These are phyloP conservation scores for Isatis tinctoria DNA, from an alignment of 345 rosid species.

Conservation along the genomic window DNA sequence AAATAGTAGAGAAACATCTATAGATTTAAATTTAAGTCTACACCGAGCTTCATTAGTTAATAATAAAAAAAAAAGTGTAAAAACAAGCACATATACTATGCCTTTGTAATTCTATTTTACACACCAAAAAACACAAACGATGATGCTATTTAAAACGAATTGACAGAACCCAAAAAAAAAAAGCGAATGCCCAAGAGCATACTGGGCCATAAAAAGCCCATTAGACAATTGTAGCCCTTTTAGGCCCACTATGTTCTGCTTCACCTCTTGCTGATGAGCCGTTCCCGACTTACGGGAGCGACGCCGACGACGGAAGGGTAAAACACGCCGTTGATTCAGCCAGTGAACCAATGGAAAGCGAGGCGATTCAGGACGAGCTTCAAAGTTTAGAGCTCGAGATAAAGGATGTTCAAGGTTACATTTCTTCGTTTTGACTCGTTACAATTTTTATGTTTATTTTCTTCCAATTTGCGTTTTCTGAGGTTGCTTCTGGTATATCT, in stretches of 20 bases:
- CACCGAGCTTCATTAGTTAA: background rate
- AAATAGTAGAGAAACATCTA: background rate
- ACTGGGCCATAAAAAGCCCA: background rate
- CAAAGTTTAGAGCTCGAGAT: conserved; percentile 51
- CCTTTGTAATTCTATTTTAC: background rate
- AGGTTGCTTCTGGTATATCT: background rate
- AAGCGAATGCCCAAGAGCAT: background rate
- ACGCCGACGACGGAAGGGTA: background rate
- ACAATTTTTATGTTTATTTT: background rate
- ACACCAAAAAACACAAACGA: too few relatives aligned
- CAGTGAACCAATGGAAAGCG: conserved; percentile 43
- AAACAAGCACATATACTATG: background rate
- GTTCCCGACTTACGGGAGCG: background rate
- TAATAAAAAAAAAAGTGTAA: background rate
- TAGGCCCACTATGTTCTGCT: background rate
- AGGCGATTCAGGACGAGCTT: conserved; percentile 56
- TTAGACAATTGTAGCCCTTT: background rate
- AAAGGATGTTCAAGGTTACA: conserved; percentile 62
- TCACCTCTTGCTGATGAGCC: background rate
- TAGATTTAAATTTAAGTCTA: background rate
- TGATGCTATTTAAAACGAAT: too few relatives aligned
- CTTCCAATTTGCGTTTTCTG: conserved; percentile 3
- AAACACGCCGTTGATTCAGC: conserved; percentile 8
- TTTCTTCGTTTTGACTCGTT: too few relatives aligned
- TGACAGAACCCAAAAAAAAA: background rate